These are phyloP conservation scores for Scutellaria minor DNA, from an alignment of 257 asterid genomes.

Conservation along the genomic window DNA sequence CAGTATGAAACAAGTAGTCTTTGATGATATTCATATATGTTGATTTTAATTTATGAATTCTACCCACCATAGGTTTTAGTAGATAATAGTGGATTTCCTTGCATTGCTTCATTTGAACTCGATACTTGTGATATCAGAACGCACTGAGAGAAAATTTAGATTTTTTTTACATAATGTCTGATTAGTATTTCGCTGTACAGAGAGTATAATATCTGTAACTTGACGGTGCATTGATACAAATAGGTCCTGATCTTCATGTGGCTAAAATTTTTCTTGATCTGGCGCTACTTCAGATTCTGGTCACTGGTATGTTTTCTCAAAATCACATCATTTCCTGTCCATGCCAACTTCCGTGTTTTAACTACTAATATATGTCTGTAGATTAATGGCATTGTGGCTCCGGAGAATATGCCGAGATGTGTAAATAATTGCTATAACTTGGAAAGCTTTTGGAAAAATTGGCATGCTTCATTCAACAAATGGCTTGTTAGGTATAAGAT, in stretches of 20 bases:
- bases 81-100: conserved; percentile 17
- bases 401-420: conserved; percentile 97
- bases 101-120: conserved; percentile 20
- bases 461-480: conserved; percentile 98
- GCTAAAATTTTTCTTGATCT: conserved; percentile 92
- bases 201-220: conserved; percentile 22
- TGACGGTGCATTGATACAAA: conserved; percentile 29
- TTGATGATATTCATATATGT: conserved; percentile 7
- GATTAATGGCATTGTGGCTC: conserved; percentile 93
- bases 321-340: conserved; percentile 23
- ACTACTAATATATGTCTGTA: conserved; percentile 42
- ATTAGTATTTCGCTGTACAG: background rate
- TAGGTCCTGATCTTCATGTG: conserved; percentile 98
- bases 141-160: background rate
- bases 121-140: conserved; percentile 13
- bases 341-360: conserved; percentile 18
- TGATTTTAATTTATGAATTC: conserved; percentile 17
- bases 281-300: conserved; percentile 97
- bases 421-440: conserved; percentile 90
- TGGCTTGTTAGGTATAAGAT: conserved; percentile 90
- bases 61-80: conserved; percentile 10
- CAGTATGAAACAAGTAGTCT: background rate
- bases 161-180: conserved; percentile 22
- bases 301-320: conserved; percentile 67
- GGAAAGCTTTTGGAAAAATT: conserved; percentile 94